Evolutionary conservation across 371 early-diverging fungal species (phyloP).

Genomic region (Mucor plumbeus): DNA sequence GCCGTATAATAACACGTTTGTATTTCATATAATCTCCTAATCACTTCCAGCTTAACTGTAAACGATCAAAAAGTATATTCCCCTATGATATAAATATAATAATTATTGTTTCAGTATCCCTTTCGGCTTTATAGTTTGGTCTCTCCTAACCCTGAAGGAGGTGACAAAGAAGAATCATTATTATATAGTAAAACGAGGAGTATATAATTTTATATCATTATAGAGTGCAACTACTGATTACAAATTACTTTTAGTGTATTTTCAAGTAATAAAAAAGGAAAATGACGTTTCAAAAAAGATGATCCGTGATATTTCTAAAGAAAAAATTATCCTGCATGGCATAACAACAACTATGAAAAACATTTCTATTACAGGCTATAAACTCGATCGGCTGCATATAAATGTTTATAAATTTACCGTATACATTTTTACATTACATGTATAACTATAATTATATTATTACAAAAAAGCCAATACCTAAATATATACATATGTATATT

Average conservation of each 20-base stretch:
- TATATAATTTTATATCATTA: not conserved
- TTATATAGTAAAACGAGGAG: not conserved
- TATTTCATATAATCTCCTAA: too few species aligned
- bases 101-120: conserved; percentile 5
- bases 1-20: too few species aligned
- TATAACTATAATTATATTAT: too few species aligned
- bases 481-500: too few species aligned
- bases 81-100: not conserved
- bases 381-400: not conserved
- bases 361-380: not conserved
- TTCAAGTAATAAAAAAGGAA: not conserved
- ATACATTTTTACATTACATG: too few species aligned
- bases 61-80: not conserved
- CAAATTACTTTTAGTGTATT: not conserved
- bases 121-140: not conserved
- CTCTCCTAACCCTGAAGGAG: not conserved
- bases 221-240: not conserved
- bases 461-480: too few species aligned
- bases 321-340: not conserved
- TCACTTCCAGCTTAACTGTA: not conserved
- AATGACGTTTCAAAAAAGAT: not conserved
- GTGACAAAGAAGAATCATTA: conserved; percentile 2
- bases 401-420: too few species aligned
- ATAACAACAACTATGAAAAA: not conserved
- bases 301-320: not conserved